These are phyloP conservation scores for Gynochthodes officinalis DNA, from an alignment of 257 asterid species.

Conservation along the genomic window DNA sequence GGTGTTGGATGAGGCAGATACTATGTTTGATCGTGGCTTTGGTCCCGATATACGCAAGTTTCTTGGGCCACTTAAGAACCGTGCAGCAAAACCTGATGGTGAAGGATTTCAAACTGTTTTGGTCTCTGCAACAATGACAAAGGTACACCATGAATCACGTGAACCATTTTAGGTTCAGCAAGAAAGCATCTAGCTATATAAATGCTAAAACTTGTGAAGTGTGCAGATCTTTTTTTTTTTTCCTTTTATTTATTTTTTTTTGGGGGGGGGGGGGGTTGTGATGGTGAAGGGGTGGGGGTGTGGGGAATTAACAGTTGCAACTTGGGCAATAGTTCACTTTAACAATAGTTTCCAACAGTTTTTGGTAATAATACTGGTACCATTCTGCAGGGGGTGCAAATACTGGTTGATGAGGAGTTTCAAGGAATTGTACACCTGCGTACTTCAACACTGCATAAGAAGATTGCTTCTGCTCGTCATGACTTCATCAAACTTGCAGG, in stretches of 20 bases:
- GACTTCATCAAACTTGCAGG: slow-evolving; percentile 93
- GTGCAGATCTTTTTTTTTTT: not conserved
- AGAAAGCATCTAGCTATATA: not conserved
- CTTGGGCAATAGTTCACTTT: too few species aligned
- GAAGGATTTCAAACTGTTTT: slow-evolving; percentile 83
- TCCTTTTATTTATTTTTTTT: too few species aligned
- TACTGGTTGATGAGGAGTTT: slow-evolving; percentile 88
- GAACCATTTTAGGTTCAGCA: not conserved
- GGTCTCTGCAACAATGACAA: slow-evolving; percentile 98
- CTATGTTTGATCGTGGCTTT: slow-evolving; percentile 98
- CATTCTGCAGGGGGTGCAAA: slow-evolving; percentile 71
- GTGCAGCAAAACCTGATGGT: slow-evolving; percentile 65
- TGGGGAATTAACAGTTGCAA: too few species aligned
- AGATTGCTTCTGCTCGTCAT: slow-evolving; percentile 91
- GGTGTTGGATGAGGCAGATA: slow-evolving; percentile 99
- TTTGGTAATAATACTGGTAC: not conserved
- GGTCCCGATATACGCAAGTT: slow-evolving; percentile 95
- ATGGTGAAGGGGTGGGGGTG: too few species aligned
- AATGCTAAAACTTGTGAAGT: not conserved
- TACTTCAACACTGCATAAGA: slow-evolving; percentile 88
- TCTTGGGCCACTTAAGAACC: slow-evolving; percentile 78
- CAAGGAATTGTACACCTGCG: slow-evolving; percentile 86
- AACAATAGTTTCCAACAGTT: not conserved
- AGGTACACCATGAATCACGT: slow-evolving; percentile 41
- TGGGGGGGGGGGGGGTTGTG: too few species aligned